A percentile compares a stretch with the other conserved stretches of the same genome.
phyloP scores from a whole-genome alignment of 2,329 filamentous ascomycete genomes.

The Pestalotiopsis sp. region DNA sequence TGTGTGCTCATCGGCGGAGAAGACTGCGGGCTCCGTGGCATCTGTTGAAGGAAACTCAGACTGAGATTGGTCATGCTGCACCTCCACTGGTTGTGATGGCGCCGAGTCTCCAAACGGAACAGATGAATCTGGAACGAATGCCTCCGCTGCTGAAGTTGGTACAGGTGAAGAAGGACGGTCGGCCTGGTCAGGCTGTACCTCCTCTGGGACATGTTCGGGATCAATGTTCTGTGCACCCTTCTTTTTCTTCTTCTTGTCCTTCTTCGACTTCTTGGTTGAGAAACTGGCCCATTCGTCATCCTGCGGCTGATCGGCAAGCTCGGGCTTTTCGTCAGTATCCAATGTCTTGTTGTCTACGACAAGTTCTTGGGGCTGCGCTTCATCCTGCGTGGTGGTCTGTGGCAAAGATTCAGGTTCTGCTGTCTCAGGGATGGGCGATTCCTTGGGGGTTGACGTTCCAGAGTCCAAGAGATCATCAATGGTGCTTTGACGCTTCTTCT shows the following conservation, averaged over 20 bases:
- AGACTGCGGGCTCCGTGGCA: neutral
- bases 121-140: neutral
- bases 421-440: constrained; percentile 12
- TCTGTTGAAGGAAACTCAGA: too few relatives aligned
- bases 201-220: neutral
- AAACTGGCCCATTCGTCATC: constrained; percentile 9
- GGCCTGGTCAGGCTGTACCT: neutral
- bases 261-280: constrained; percentile 30
- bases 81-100: neutral
- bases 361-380: constrained; percentile 13
- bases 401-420: constrained; percentile 14
- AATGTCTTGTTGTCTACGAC: constrained; percentile 11
- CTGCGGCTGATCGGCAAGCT: constrained; percentile 8
- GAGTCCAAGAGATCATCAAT: constrained; percentile 21
- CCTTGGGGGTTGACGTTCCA: constrained; percentile 13
- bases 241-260: constrained; percentile 37
- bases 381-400: constrained; percentile 11
- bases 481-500: constrained; percentile 28
- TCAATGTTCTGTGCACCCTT: constrained; percentile 11
- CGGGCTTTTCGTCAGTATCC: constrained; percentile 15
- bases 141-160: neutral
- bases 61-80: neutral
- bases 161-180: neutral
- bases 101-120: neutral
- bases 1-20: neutral